These are phyloP conservation scores for Kodamaea kaohsiungensis DNA, from an alignment of 805 yeast species.

Conservation along the genomic window DNA sequence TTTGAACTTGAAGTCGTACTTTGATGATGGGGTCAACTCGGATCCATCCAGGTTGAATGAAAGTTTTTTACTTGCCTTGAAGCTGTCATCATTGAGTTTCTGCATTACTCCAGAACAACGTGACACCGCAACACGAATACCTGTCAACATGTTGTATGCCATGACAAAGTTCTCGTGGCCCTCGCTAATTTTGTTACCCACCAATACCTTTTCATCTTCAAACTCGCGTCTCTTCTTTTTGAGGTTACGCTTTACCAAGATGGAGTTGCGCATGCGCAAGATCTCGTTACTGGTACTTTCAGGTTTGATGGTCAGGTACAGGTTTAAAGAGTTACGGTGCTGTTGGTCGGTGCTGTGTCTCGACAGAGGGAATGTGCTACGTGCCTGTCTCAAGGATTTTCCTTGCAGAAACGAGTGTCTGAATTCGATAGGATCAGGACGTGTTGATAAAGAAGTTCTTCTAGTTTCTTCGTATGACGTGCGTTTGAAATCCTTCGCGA, in stretches of 20 bases:
- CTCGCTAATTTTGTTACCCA: slow-evolving; percentile 83
- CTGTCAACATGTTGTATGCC: slow-evolving; percentile 97
- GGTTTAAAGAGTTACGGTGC: not conserved
- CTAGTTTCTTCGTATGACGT: not conserved
- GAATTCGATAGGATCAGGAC: slow-evolving; percentile 3
- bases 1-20: slow-evolving; percentile 93
- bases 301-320: slow-evolving; percentile 10
- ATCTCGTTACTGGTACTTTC: slow-evolving; percentile 44
- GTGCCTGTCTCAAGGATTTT: slow-evolving; percentile 8
- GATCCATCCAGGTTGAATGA: slow-evolving; percentile 87
- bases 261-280: slow-evolving; percentile 50
- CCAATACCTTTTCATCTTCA: slow-evolving; percentile 60
- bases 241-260: slow-evolving; percentile 43
- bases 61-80: slow-evolving; percentile 69
- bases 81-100: slow-evolving; percentile 70
- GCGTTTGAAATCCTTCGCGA: slow-evolving; percentile 2
- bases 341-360: not conserved
- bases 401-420: slow-evolving; percentile 9
- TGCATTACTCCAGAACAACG: slow-evolving; percentile 85
- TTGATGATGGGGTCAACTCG: slow-evolving; percentile 88
- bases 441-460: not conserved
- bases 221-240: slow-evolving; percentile 42
- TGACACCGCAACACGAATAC: slow-evolving; percentile 93
- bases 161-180: slow-evolving; percentile 92
- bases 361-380: slow-evolving; percentile 21